Evolutionary conservation across 2,329 filamentous ascomycete species (phyloP).

Genomic region (Exophiala viscosa): DNA sequence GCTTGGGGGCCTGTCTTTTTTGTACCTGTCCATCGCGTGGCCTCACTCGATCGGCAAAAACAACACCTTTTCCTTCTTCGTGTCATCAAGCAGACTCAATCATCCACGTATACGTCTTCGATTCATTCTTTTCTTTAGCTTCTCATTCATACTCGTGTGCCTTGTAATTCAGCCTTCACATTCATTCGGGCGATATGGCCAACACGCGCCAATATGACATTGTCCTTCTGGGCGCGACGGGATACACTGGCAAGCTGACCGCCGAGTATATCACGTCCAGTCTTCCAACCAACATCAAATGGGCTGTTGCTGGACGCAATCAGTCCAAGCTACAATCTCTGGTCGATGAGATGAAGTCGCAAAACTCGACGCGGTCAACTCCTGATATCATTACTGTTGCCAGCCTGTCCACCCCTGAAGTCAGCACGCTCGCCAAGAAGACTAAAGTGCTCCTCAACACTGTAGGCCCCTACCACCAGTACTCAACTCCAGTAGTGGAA

Average conservation of each 20-base stretch:
- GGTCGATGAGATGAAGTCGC: slow-evolving; percentile 60
- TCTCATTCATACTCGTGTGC: background rate
- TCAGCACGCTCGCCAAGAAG: slow-evolving; percentile 51
- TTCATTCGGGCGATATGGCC: slow-evolving; percentile 34
- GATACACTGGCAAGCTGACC: slow-evolving; percentile 77
- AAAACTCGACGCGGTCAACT: slow-evolving; percentile 65
- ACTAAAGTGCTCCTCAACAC: slow-evolving; percentile 58
- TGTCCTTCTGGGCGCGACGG: slow-evolving; percentile 65
- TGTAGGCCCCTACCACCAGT: slow-evolving; percentile 61
- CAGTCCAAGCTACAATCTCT: slow-evolving; percentile 67
- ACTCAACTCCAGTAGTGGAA: slow-evolving; percentile 62
- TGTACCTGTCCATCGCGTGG: background rate
- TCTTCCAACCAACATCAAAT: slow-evolving; percentile 73
- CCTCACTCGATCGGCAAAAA: background rate
- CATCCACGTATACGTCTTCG: background rate
- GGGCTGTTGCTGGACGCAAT: slow-evolving; percentile 86
- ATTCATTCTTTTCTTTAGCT: background rate
- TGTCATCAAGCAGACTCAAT: background rate
- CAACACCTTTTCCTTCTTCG: background rate
- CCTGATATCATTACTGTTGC: slow-evolving; percentile 55
- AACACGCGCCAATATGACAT: slow-evolving; percentile 58
- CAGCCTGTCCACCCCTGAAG: slow-evolving; percentile 45
- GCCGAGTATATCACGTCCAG: slow-evolving; percentile 69
- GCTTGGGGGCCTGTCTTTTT: background rate
- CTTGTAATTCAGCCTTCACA: too few species aligned